Conservation (phyloP, 2,329 filamentous ascomycete species). For the Xylaria hypoxylon region DNA sequence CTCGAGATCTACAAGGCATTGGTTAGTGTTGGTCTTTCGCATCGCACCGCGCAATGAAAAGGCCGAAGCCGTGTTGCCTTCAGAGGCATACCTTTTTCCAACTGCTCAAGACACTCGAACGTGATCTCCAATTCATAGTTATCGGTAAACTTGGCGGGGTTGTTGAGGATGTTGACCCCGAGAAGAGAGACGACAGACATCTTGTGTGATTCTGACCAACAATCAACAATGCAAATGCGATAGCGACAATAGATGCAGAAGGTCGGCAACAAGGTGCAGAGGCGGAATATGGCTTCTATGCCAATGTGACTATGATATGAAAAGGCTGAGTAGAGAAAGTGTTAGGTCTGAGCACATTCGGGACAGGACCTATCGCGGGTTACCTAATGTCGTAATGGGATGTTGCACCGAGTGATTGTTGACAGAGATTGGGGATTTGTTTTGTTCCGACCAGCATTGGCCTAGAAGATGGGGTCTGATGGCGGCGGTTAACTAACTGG, state of each 20-base stretch:
- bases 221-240: slow-evolving; percentile 16
- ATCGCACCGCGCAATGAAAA: not conserved
- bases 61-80: not conserved
- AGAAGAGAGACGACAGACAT: slow-evolving; percentile 98
- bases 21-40: slow-evolving; percentile 27
- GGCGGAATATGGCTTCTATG: not conserved
- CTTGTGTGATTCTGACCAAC: slow-evolving; percentile 38
- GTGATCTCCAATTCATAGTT: slow-evolving; percentile 98
- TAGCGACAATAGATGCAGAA: slow-evolving; percentile 3
- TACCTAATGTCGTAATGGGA: slow-evolving; percentile 9
- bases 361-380: not conserved
- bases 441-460: slow-evolving; percentile 29
- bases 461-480: slow-evolving; percentile 6
- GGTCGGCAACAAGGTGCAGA: not conserved
- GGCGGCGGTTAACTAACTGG: slow-evolving; percentile 21
- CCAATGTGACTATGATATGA: slow-evolving; percentile 1
- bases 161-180: slow-evolving; percentile 96
- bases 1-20: slow-evolving; percentile 79
- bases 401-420: slow-evolving; percentile 11
- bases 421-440: slow-evolving; percentile 11
- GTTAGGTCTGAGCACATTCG: slow-evolving; percentile 1
- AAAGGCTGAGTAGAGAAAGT: not conserved
- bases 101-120: slow-evolving; percentile 94
- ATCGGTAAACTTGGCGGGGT: slow-evolving; percentile 92
- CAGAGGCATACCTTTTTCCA: slow-evolving; percentile 80